Evolutionary conservation across 371 early-diverging fungal species (phyloP), one percentile per base, ranked within the genome.

Genomic region (Mortierella sp.): DNA sequence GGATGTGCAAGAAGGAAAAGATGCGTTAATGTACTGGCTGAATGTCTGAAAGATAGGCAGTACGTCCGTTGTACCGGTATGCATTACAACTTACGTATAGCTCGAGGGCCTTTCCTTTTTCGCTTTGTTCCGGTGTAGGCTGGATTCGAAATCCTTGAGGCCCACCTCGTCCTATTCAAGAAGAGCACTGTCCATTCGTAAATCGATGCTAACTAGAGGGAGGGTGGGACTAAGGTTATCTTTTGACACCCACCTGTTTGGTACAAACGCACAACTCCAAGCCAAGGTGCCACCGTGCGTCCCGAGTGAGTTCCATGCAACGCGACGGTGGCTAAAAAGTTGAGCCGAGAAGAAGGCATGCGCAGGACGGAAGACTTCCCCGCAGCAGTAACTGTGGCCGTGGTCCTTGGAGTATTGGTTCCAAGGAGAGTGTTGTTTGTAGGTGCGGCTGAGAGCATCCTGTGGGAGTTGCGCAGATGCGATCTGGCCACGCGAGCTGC

Each of bases 121-220:
- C 57, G 14, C n/a, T 60, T 49, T 78, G 72, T 26, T 71, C 68
- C 15, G 60, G 56, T 6, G 69, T 64, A n/a, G 76, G 76, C 34
- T 76, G 69, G 17, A 76, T 76, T 52, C 70, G 48, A 44, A 76
- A 76, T 28, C 76, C 76, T 43, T 76, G 76, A 14, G 76, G 76
- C 1, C 75, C 75, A 27, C 69, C 64, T 60, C 56, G 50, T 6
- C 60, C 47, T 60, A n/a, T n/a, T n/a, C n/a, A n/a, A n/a, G n/a
- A n/a, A n/a, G n/a, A n/a, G n/a, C n/a, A n/a, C n/a, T n/a, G n/a
- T n/a, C n/a, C n/a, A n/a, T n/a, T n/a, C n/a, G n/a, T n/a, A n/a
- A n/a, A n/a, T n/a, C n/a, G n/a, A n/a, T n/a, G n/a, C n/a, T n/a
- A n/a, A n/a, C n/a, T n/a, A n/a, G n/a, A n/a, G n/a, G n/a, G n/a